These are phyloP conservation scores for Eimeria tenella DNA, from an alignment of 169 alveolate species.

Conservation along the genomic window DNA sequence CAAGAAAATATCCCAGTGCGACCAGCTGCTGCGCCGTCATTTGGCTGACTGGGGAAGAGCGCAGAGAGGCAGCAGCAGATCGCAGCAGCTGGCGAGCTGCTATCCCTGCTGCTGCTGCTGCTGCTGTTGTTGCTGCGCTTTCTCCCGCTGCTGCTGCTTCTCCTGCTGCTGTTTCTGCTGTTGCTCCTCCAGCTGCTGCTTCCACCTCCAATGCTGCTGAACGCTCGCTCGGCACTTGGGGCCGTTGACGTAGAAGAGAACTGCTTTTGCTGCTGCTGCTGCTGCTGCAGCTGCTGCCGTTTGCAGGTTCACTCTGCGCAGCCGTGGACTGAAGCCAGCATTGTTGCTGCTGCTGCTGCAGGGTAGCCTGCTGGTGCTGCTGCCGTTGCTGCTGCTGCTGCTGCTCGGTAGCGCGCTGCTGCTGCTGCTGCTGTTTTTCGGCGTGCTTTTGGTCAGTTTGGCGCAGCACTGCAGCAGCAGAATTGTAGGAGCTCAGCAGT, in stretches of 20 bases:
- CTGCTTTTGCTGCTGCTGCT: slow-evolving; percentile 28
- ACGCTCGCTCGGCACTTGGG: too few relatives aligned
- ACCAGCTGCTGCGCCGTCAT: slow-evolving; percentile 36
- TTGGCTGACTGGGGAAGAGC: not conserved
- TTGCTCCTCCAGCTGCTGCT: too few relatives aligned
- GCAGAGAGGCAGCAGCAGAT: not conserved
- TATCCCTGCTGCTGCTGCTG: not conserved
- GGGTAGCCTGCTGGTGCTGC: not conserved
- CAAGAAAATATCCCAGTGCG: slow-evolving; percentile 29
- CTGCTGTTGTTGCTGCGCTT: not conserved
- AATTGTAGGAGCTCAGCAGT: not conserved
- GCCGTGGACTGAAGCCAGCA: not conserved
- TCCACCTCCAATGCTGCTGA: too few relatives aligned
- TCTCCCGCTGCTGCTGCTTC: not conserved
- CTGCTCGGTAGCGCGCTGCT: not conserved
- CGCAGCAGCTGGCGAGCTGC: slow-evolving; percentile 30
- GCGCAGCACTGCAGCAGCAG: not conserved
- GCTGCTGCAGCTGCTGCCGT: slow-evolving; percentile 11
- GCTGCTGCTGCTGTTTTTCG: not conserved
- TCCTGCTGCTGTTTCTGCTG: too few relatives aligned
- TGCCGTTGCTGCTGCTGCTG: slow-evolving; percentile 4
- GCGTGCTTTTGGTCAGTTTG: too few relatives aligned
- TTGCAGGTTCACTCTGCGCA: slow-evolving; percentile 15
- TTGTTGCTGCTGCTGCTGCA: slow-evolving; percentile 6
- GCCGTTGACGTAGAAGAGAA: not conserved